phyloP scores from a whole-genome alignment of 2,329 filamentous ascomycete species.

The Colletotrichum sp. region DNA sequence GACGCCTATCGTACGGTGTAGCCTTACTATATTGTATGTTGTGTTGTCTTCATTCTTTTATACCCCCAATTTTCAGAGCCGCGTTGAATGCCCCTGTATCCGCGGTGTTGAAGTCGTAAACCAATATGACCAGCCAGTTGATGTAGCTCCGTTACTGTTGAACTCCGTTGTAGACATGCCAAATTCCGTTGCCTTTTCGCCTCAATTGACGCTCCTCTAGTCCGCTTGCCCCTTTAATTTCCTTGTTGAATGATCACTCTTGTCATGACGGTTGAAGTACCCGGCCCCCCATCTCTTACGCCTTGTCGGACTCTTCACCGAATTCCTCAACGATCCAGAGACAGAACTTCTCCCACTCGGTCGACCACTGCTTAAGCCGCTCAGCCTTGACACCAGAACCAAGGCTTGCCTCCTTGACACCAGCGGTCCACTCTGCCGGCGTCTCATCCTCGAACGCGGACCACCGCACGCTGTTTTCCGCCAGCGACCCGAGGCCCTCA shows the following conservation, averaged over 20 bases:
- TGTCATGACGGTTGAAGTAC: background rate
- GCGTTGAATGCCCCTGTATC: background rate
- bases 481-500: slow-evolving; percentile 77
- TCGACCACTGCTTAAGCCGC: slow-evolving; percentile 73
- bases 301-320: slow-evolving; percentile 34
- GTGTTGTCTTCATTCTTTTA: background rate
- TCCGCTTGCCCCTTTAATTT: background rate
- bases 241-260: background rate
- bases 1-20: background rate
- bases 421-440: slow-evolving; percentile 69
- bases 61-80: background rate
- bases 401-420: slow-evolving; percentile 71
- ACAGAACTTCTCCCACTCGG: slow-evolving; percentile 83
- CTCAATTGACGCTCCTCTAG: background rate
- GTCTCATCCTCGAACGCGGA: slow-evolving; percentile 79
- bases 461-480: slow-evolving; percentile 86
- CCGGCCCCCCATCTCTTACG: background rate
- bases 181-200: background rate
- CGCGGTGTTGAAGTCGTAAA: background rate
- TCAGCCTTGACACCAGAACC: slow-evolving; percentile 71
- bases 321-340: slow-evolving; percentile 81
- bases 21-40: background rate
- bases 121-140: background rate
- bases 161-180: slow-evolving; percentile 7
- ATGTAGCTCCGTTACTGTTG: background rate